Base-by-base conservation (phyloP, 2,329 filamentous ascomycete genomes). In the Myrmaecium sp. region DNA sequence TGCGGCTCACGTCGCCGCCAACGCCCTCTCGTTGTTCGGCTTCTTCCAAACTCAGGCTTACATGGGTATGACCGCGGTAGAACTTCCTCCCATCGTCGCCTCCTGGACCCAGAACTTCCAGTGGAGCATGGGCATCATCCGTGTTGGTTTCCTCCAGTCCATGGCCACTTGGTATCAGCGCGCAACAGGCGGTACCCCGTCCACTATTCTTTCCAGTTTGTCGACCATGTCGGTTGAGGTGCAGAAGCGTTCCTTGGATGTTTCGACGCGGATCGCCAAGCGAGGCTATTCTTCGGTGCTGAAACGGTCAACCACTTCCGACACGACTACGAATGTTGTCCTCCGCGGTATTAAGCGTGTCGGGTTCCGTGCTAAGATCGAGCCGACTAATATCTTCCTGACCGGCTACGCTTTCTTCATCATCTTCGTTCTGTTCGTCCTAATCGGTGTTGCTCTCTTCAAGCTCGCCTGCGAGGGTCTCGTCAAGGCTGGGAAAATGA, bases 61-160 rank as follows among this genome's bases (percentile, higher is more conserved):
- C 52, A 64, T 93, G 42, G 84, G 84, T 36, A 74, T 94, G 53
- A 80, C 75, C 28, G 69, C 76, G 12, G 75, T 94, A 9, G 62
- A 65, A 23, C 66, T 93, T 28, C 86, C 86, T 6, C 86, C 86
- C 0, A 79, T 93, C 33, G 86, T 92, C 28, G 67, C 79, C 43
- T 68, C 84, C 0, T 95, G 86, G 86, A 93, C 84, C 2, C 84
- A 94, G 56, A 86, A 94, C 55, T 94, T 95, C 58, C 79, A 91
- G 48, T 95, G 86, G 86, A 91, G 77, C 44, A 89, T 95, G 81
- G 86, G 86, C 41, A 83, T 95, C 42, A 92, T 95, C 42, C 69
- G 69, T 27, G 65, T 94, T 21, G 63, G 62, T n/a, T 94, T 92
- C 51, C 68, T 94, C 57, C 82, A 95, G 57, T 63, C 62, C 25